Evolutionary conservation across 371 early-diverging fungal species (phyloP).

Genomic region (Mucor sp.): DNA sequence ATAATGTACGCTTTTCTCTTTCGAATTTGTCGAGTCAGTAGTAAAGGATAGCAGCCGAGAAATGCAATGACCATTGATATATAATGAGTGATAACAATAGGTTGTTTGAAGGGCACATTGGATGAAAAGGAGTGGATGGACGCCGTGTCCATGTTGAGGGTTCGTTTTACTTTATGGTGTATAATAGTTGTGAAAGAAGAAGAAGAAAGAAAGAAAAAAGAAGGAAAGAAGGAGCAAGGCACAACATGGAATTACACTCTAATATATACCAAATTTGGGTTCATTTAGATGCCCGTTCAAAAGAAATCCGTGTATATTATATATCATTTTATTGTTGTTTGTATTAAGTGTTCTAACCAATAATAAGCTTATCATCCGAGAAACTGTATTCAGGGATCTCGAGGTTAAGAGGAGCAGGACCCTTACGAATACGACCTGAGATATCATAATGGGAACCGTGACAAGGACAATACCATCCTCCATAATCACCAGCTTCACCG

Average conservation of each 20-base stretch:
- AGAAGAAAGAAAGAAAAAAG: too few relatives aligned
- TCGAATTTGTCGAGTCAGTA: slow-evolving; percentile 38
- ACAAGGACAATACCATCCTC: slow-evolving; percentile 99
- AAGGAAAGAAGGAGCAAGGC: background rate
- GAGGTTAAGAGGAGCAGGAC: slow-evolving; percentile 97
- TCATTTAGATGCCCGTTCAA: background rate
- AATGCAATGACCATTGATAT: slow-evolving; percentile 40
- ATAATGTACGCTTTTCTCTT: slow-evolving; percentile 30
- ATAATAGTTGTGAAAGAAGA: background rate
- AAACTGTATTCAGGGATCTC: slow-evolving; percentile 83
- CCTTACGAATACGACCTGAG: slow-evolving; percentile 96
- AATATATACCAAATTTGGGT: background rate
- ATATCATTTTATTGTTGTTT: slow-evolving; percentile 12
- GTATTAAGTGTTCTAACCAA: slow-evolving; percentile 43
- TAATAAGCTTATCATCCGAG: slow-evolving; percentile 49
- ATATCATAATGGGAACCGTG: slow-evolving; percentile 98
- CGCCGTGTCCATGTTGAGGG: slow-evolving; percentile 26
- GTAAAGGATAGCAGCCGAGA: slow-evolving; percentile 43
- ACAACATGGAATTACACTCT: slow-evolving; percentile 2
- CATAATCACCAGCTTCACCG: slow-evolving; percentile 97
- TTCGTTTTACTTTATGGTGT: background rate
- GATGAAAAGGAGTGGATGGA: slow-evolving; percentile 40
- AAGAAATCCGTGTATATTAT: background rate
- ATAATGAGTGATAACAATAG: slow-evolving; percentile 42
- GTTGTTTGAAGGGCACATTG: slow-evolving; percentile 44